Percentiles rank a stretch among this genome's conserved stretches.
phyloP scores from a whole-genome alignment of 148 eudicot genomes.

The Vaccinium vitisidaea region DNA sequence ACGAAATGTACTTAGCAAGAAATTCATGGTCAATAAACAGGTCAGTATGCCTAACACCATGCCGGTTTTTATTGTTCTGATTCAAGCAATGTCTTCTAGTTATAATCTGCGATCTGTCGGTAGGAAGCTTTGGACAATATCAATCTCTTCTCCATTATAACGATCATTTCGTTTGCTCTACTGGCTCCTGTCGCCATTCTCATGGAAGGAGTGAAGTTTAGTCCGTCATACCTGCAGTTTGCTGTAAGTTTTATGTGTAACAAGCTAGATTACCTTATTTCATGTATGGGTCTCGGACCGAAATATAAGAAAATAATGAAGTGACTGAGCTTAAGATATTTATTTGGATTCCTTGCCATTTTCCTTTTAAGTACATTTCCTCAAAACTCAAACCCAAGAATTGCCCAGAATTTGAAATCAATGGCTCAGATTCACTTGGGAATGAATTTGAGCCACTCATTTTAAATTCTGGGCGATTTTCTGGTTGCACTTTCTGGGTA shows the following conservation, averaged over 20 bases:
- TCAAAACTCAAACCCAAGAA: background rate
- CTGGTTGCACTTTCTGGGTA: too few species aligned
- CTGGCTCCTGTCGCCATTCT: slow-evolving; percentile 59
- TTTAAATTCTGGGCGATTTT: too few species aligned
- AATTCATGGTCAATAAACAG: slow-evolving; percentile 77
- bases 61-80: background rate
- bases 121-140: slow-evolving; percentile 84
- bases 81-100: background rate
- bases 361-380: background rate
- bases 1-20: slow-evolving; percentile 90
- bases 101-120: background rate
- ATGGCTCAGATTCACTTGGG: too few species aligned
- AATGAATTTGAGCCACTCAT: too few species aligned
- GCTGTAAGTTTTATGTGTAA: slow-evolving; percentile 32
- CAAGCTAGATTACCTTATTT: background rate
- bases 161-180: slow-evolving; percentile 61
- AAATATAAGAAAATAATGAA: background rate
- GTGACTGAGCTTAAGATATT: background rate
- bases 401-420: too few species aligned
- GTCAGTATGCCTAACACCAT: slow-evolving; percentile 26
- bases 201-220: slow-evolving; percentile 68
- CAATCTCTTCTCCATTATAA: slow-evolving; percentile 77
- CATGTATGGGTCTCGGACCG: background rate
- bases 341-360: background rate
- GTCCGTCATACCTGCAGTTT: slow-evolving; percentile 58